Base-by-base conservation (phyloP, 2,329 filamentous ascomycete species). In the Cladosporium sp. region DNA sequence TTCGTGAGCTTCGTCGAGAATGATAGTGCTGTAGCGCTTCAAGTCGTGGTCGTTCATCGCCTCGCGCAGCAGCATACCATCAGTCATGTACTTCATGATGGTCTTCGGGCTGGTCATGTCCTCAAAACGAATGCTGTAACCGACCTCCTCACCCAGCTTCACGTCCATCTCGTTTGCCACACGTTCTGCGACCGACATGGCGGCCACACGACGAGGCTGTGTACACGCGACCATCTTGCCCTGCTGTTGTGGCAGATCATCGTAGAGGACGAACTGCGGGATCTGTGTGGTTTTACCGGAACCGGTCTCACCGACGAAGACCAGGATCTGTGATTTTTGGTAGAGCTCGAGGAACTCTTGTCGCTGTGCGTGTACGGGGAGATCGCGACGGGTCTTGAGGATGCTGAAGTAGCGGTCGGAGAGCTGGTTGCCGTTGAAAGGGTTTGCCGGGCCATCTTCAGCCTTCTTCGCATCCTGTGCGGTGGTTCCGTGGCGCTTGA, bases 241-340 rank as follows among this genome's bases (percentile, higher is more conserved):
- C 59, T 84, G 83, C 55, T 83, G 75, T 62, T 97, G 88, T 20
- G 93, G 92, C 27, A 96, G 79, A 70, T 98, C 93, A 72, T 98
- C 93, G 77, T 86, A 97, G 35, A 98, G 82, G 58, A 98, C 92
- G 69, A 96, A 98, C 69, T 98, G 93, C 2, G 93, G 93, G 54
- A 98, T 97, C 76, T 98, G 93, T 0, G 93, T 98, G 4, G 93
- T 98, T 76, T 98, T 98, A 74, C 93, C 93, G 58, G 93, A 98
- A 82, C 94, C 93, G 7, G 93, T 98, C 77, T 98, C 93, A 75
- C 93, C 93, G 57, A 98, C 93, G 64, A 98, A 96, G 62, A 98
- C 93, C 54, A 98, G 83, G 59, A 98, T 96, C 72, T 98, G 93
- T 19, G 85, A 88, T 62, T 86, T 83, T 63, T 98, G 94, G 72